A percentile compares a stretch with the other conserved stretches of the same genome.
Conservation (phyloP, 495 filamentous ascomycete genomes). For the Penicillium lagena region DNA sequence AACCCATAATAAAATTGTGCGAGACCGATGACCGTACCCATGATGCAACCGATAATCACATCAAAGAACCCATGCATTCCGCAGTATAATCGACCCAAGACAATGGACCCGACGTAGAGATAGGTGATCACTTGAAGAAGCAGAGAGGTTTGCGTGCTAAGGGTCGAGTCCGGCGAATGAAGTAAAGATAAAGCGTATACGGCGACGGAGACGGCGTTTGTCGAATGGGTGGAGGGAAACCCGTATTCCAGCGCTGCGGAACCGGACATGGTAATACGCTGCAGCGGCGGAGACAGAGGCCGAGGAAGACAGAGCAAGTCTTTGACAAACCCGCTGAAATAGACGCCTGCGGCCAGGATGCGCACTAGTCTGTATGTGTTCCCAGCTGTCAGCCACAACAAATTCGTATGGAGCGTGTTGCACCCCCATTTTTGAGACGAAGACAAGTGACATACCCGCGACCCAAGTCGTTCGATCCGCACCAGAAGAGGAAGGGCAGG, state of each 20-base stretch:
- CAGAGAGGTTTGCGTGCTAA: constrained; percentile 45
- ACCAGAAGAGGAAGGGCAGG: constrained; percentile 93
- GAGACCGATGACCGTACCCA: constrained; percentile 63
- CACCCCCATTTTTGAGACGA: no score
- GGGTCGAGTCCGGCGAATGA: constrained; percentile 44
- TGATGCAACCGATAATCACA: constrained; percentile 66
- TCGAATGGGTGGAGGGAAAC: constrained; percentile 94
- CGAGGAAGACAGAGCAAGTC: constrained; percentile 92
- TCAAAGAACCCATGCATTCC: constrained; percentile 98
- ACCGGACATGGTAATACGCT: constrained; percentile 94
- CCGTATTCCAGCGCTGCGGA: constrained; percentile 93
- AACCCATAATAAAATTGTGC: constrained; percentile 68
- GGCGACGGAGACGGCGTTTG: constrained; percentile 92
- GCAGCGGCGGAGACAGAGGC: constrained; percentile 85
- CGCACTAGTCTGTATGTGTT: constrained; percentile 62
- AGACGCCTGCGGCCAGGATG: constrained; percentile 82
- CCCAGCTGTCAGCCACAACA: no score
- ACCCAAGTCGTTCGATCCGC: constrained; percentile 72
- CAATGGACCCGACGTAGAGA: constrained; percentile 82
- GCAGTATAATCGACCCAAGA: constrained; percentile 87
- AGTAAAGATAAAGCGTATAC: constrained; percentile 72
- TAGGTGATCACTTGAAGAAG: constrained; percentile 62
- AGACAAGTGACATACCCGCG: constrained; percentile 57
- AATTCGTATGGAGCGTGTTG: no score
- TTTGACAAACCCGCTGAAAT: constrained; percentile 90